These are phyloP conservation scores for Ogataea hybrid DNA, from an alignment of 1,139 yeast species.

Conservation along the genomic window DNA sequence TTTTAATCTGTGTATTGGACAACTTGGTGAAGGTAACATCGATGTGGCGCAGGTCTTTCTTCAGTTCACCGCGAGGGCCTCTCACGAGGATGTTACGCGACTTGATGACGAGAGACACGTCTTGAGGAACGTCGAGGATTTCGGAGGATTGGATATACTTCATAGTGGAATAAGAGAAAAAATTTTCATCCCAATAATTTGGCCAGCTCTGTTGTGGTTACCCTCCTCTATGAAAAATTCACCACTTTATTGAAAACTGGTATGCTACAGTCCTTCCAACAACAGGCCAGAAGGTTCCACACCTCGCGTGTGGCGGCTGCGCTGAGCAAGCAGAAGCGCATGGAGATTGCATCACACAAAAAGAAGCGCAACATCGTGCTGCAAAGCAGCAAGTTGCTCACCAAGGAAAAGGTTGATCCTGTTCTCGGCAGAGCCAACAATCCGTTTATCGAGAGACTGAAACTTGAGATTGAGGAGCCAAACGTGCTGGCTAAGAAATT, in stretches of 20 bases:
- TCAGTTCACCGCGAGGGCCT: constrained; percentile 98
- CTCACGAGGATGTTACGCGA: constrained; percentile 88
- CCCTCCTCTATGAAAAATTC: constrained; percentile 1
- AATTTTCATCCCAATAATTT: neutral
- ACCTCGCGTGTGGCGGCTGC: constrained; percentile 8
- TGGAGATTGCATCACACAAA: constrained; percentile 20
- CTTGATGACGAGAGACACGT: constrained; percentile 87
- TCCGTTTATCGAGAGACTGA: constrained; percentile 68
- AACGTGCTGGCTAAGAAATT: constrained; percentile 58
- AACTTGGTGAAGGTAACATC: constrained; percentile 89
- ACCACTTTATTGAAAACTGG: neutral
- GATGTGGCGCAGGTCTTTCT: constrained; percentile 91
- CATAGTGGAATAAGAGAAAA: constrained; percentile 42
- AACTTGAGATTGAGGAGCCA: constrained; percentile 63
- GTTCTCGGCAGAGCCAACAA: constrained; percentile 70
- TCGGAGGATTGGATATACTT: constrained; percentile 96
- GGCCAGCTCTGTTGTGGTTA: neutral
- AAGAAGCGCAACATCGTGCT: constrained; percentile 31
- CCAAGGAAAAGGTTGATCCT: constrained; percentile 55
- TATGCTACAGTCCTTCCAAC: constrained; percentile 5
- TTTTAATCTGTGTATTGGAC: constrained; percentile 69
- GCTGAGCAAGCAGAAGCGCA: constrained; percentile 12
- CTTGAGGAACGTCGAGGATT: constrained; percentile 89
- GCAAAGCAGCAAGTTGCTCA: constrained; percentile 22
- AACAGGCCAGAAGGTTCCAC: constrained; percentile 11